Evolutionary conservation across 2,329 filamentous ascomycete genomes (phyloP).

Genomic region (Bipolaris bicolor): DNA sequence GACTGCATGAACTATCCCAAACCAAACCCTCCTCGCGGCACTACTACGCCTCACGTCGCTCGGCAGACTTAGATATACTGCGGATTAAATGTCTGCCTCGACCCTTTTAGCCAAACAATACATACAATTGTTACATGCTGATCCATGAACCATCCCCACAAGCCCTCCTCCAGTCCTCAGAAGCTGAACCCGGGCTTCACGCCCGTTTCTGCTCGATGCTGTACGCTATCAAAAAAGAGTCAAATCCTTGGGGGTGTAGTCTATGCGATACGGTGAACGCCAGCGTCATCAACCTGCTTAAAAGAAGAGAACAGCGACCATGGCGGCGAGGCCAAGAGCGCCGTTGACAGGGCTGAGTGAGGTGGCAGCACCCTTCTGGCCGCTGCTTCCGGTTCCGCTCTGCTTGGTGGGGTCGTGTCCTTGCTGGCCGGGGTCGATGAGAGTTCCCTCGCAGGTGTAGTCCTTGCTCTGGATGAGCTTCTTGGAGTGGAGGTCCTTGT

Average conservation of each 20-base stretch:
- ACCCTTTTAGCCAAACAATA: conserved; percentile 44
- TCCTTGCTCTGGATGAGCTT: conserved; percentile 52
- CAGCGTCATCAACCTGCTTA: conserved; percentile 48
- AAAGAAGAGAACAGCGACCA: conserved; percentile 56
- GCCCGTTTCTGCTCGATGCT: conserved; percentile 35
- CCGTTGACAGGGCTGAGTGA: conserved; percentile 50
- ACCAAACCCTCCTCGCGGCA: conserved; percentile 29
- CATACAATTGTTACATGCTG: conserved; percentile 45
- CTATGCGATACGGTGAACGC: conserved; percentile 49
- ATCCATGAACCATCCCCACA: conserved; percentile 34
- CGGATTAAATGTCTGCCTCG: conserved; percentile 43
- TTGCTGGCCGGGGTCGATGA: conserved; percentile 46
- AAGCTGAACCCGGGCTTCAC: conserved; percentile 30
- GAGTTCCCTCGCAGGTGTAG: conserved; percentile 50
- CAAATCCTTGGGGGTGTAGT: conserved; percentile 43
- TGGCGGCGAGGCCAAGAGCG: conserved; percentile 54
- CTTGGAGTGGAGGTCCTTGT: conserved; percentile 53
- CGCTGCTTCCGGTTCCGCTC: conserved; percentile 27
- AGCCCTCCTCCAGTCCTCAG: conserved; percentile 34
- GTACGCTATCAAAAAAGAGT: conserved; percentile 44
- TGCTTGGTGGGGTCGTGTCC: conserved; percentile 45
- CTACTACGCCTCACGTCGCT: conserved; percentile 23
- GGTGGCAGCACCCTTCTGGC: conserved; percentile 47
- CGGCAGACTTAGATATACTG: conserved; percentile 35
- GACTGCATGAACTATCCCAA: conserved; percentile 38